A percentile compares a stretch with the other conserved stretches of the same genome.
Evolutionary conservation across 1,284 basidiomycete genomes (phyloP).

Genomic region (Cryptococcus maquisensis): DNA sequence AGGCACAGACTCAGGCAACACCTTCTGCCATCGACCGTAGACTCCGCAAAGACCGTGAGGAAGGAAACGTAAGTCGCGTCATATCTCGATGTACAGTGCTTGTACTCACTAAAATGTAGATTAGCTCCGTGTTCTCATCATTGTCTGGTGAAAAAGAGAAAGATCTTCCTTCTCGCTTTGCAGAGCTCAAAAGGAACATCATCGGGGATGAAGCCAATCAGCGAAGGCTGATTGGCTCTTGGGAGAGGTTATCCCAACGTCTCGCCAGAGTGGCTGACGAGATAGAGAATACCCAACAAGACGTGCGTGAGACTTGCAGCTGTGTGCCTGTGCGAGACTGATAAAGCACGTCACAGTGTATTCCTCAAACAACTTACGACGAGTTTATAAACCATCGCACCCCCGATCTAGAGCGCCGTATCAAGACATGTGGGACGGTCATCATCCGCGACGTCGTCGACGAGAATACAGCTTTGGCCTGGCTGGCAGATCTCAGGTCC

Average conservation of each 20-base stretch:
- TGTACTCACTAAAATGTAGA: slow-evolving; percentile 29
- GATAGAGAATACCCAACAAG: slow-evolving; percentile 51
- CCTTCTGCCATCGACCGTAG: neutral
- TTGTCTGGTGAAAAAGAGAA: slow-evolving; percentile 51
- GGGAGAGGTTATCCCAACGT: slow-evolving; percentile 57
- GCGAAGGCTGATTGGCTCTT: slow-evolving; percentile 55
- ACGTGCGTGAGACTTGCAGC: slow-evolving; percentile 21
- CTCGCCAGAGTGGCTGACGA: slow-evolving; percentile 53
- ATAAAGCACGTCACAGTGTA: slow-evolving; percentile 50
- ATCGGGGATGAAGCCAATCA: slow-evolving; percentile 46
- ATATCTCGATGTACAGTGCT: neutral
- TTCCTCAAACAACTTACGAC: slow-evolving; percentile 56
- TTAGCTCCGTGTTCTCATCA: slow-evolving; percentile 59
- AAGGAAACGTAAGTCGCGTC: neutral
- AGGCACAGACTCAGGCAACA: neutral
- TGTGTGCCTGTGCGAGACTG: neutral
- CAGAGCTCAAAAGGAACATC: slow-evolving; percentile 57
- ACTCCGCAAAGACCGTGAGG: neutral
- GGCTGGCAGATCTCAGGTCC: slow-evolving; percentile 58
- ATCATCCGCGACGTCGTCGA: slow-evolving; percentile 61
- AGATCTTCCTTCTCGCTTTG: slow-evolving; percentile 58
- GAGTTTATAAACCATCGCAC: slow-evolving; percentile 53
- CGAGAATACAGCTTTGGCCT: slow-evolving; percentile 56
- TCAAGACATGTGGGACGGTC: slow-evolving; percentile 60
- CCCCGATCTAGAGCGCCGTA: slow-evolving; percentile 48